A percentile compares a stretch with the other conserved stretches of the same genome.
Conservation (phyloP, 306 rosid genomes). For the Canavalia gladiata region DNA sequence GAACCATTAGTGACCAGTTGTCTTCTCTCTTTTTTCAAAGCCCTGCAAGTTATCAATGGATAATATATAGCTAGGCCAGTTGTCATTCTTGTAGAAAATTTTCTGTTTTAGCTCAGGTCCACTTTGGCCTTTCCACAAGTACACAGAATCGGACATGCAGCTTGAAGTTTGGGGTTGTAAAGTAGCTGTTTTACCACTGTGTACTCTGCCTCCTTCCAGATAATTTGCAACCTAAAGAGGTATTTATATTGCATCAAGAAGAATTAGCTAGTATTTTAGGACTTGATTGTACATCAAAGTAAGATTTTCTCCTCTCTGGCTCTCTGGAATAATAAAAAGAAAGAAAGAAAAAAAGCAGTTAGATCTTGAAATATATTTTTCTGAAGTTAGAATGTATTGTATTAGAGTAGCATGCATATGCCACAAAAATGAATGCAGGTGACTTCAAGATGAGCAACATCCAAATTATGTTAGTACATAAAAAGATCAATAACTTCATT, state of each 20-base stretch:
- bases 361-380: slow-evolving; percentile 25
- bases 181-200: slow-evolving; percentile 79
- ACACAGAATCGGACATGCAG: slow-evolving; percentile 97
- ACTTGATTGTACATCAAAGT: slow-evolving; percentile 82
- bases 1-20: neutral
- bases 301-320: slow-evolving; percentile 61
- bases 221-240: slow-evolving; percentile 80
- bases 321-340: slow-evolving; percentile 70
- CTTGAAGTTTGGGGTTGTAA: slow-evolving; percentile 78
- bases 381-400: neutral
- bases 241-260: slow-evolving; percentile 48
- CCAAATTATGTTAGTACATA: neutral
- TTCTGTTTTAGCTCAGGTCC: slow-evolving; percentile 95
- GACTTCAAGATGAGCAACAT: slow-evolving; percentile 4
- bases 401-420: slow-evolving; percentile 10
- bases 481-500: neutral
- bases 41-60: neutral
- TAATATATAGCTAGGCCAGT: slow-evolving; percentile 41
- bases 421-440: slow-evolving; percentile 17
- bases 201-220: slow-evolving; percentile 95
- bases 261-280: slow-evolving; percentile 47
- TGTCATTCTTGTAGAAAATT: slow-evolving; percentile 54
- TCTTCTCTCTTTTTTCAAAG: slow-evolving; percentile 27
- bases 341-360: slow-evolving; percentile 21
- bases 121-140: slow-evolving; percentile 93